phyloP scores from a whole-genome alignment of 768 basidiomycete species.

The Galerina marginata region DNA sequence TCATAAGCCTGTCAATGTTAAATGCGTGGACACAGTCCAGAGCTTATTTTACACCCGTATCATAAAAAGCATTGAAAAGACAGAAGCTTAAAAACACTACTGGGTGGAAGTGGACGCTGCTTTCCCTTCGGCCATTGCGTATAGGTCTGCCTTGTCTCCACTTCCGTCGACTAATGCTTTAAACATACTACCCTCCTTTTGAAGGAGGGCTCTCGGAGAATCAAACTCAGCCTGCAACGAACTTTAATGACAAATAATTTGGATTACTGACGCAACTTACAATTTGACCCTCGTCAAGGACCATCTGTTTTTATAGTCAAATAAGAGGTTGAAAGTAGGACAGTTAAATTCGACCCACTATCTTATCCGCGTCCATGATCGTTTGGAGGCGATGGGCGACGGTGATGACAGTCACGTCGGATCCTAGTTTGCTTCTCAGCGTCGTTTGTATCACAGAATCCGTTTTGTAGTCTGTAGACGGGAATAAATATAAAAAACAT shows the following conservation, averaged over 20 bases:
- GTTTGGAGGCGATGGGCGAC: constrained; percentile 75
- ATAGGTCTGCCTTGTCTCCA: too few species aligned
- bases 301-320: neutral
- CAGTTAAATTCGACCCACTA: constrained; percentile 35
- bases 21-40: too few species aligned
- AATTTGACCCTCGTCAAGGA: neutral
- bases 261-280: neutral
- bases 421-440: constrained; percentile 64
- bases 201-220: too few species aligned
- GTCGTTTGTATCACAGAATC: constrained; percentile 73
- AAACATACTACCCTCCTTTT: too few species aligned
- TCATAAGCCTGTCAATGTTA: too few species aligned
- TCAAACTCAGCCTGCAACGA: too few species aligned
- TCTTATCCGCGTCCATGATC: constrained; percentile 66
- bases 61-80: too few species aligned
- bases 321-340: neutral
- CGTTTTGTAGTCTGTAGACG: constrained; percentile 53
- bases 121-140: too few species aligned
- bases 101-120: too few species aligned
- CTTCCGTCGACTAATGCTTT: too few species aligned
- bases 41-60: too few species aligned
- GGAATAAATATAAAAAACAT: neutral
- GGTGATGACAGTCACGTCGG: constrained; percentile 63
- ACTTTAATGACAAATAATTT: too few species aligned
- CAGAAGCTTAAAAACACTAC: constrained; percentile 31